Percentiles rank a stretch among this genome's conserved stretches.
Conservation (phyloP, 2,329 filamentous ascomycete species). For the Bipolaris zeicola region DNA sequence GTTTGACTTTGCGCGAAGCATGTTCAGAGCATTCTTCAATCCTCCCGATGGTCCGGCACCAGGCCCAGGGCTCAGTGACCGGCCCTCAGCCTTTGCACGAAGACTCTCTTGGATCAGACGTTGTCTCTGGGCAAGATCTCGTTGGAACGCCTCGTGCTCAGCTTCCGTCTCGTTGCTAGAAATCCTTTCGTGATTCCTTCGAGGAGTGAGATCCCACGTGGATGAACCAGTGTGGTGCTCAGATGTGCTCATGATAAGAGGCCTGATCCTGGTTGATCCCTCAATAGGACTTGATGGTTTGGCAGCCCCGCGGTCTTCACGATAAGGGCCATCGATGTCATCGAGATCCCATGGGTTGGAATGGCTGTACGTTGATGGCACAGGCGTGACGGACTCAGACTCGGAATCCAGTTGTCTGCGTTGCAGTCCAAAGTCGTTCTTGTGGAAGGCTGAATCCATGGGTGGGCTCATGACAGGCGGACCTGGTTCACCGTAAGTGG, state of each 20-base stretch:
- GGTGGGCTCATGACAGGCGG: constrained; percentile 53
- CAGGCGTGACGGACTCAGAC: constrained; percentile 49
- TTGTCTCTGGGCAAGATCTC: constrained; percentile 72
- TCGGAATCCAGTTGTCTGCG: constrained; percentile 36
- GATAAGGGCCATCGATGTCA: constrained; percentile 52
- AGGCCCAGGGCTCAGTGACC: constrained; percentile 48
- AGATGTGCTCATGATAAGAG: constrained; percentile 18
- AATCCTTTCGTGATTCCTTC: constrained; percentile 54
- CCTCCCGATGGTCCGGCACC: constrained; percentile 44
- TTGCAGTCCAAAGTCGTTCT: constrained; percentile 39
- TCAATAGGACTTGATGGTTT: constrained; percentile 46
- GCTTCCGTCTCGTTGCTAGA: constrained; percentile 58
- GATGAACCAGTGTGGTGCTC: constrained; percentile 17
- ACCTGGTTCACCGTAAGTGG: constrained; percentile 62
- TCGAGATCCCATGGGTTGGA: constrained; percentile 63
- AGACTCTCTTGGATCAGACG: constrained; percentile 75
- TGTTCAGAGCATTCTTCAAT: constrained; percentile 64
- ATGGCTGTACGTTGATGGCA: constrained; percentile 56
- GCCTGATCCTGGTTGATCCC: constrained; percentile 18
- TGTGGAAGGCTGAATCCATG: constrained; percentile 43
- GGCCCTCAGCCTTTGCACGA: constrained; percentile 66
- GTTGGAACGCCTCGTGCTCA: constrained; percentile 73
- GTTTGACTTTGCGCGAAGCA: constrained; percentile 71
- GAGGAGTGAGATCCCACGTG: constrained; percentile 58
- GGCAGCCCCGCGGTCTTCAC: constrained; percentile 43